Evolutionary conservation across 2,329 filamentous ascomycete genomes (phyloP).

Genomic region (Scytalidium sp.): DNA sequence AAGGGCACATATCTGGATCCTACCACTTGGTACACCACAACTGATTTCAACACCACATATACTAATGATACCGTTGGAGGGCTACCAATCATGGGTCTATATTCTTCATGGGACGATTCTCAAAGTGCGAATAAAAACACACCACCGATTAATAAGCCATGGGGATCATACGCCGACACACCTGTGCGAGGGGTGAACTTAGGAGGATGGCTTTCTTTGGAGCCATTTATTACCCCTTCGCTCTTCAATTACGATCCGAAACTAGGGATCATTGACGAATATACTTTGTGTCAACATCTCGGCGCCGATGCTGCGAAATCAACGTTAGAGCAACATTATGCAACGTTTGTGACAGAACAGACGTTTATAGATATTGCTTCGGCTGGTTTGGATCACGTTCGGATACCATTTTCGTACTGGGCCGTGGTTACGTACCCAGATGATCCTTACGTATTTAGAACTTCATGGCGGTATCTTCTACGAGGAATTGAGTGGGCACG

Average conservation of each 20-base stretch:
- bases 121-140: constrained; percentile 74
- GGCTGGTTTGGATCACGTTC: constrained; percentile 93
- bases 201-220: constrained; percentile 89
- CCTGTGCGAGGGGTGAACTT: constrained; percentile 90
- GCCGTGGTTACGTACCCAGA: constrained; percentile 79
- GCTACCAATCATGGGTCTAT: constrained; percentile 87
- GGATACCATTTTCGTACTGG: constrained; percentile 96
- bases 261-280: constrained; percentile 77
- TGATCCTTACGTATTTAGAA: constrained; percentile 84
- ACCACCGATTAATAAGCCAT: constrained; percentile 70
- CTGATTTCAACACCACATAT: constrained; percentile 91
- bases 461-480: constrained; percentile 90
- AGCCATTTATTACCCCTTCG: constrained; percentile 94
- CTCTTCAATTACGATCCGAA: constrained; percentile 68
- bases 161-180: constrained; percentile 71
- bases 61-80: constrained; percentile 81
- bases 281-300: constrained; percentile 69
- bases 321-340: constrained; percentile 87
- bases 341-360: constrained; percentile 79
- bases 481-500: constrained; percentile 91
- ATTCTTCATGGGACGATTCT: constrained; percentile 82
- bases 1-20: constrained; percentile 81
- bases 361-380: constrained; percentile 81
- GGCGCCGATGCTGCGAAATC: constrained; percentile 60
- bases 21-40: constrained; percentile 86